Percentiles rank a stretch among this genome's conserved stretches.
Evolutionary conservation across 1,284 basidiomycete species (phyloP).

Genomic region (Ceratobasidium sp.): DNA sequence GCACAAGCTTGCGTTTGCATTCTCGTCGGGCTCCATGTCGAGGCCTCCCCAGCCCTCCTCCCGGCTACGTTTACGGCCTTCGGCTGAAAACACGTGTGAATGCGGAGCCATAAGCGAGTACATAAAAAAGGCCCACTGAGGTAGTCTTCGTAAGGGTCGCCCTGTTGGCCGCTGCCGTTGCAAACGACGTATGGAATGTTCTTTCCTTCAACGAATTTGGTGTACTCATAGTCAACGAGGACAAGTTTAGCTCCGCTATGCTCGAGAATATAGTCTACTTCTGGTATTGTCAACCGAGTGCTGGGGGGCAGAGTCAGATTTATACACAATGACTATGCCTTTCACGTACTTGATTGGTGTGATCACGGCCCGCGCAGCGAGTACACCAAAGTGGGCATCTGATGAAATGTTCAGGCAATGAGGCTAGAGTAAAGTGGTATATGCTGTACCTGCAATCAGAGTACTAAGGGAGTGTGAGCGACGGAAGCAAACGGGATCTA

Average conservation of each 20-base stretch:
- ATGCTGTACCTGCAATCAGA: conserved; percentile 68
- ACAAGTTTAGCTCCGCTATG: conserved; percentile 80
- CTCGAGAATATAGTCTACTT: conserved; percentile 82
- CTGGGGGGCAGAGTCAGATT: conserved; percentile 37
- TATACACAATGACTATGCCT: not conserved
- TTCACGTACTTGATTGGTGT: conserved; percentile 70
- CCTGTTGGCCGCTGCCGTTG: conserved; percentile 71
- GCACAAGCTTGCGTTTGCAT: conserved; percentile 71
- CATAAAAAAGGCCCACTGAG: conserved; percentile 49
- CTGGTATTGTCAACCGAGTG: conserved; percentile 74
- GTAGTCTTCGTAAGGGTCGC: conserved; percentile 84
- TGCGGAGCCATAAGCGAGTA: not conserved
- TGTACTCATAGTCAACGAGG: conserved; percentile 77
- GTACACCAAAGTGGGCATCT: conserved; percentile 79
- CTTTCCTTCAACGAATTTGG: conserved; percentile 57
- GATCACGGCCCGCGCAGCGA: conserved; percentile 77
- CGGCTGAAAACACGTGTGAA: conserved; percentile 44
- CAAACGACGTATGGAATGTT: conserved; percentile 68
- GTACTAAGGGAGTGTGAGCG: conserved; percentile 58
- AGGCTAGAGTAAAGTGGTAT: not conserved
- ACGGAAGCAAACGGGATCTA: conserved; percentile 35
- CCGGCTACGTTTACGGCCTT: conserved; percentile 68
- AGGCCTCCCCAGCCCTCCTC: conserved; percentile 80
- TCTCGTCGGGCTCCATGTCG: conserved; percentile 72
- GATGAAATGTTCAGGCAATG: conserved; percentile 27